These are phyloP conservation scores for Wickerhamomyces pijperi DNA, from an alignment of 805 yeast genomes.

Conservation along the genomic window DNA sequence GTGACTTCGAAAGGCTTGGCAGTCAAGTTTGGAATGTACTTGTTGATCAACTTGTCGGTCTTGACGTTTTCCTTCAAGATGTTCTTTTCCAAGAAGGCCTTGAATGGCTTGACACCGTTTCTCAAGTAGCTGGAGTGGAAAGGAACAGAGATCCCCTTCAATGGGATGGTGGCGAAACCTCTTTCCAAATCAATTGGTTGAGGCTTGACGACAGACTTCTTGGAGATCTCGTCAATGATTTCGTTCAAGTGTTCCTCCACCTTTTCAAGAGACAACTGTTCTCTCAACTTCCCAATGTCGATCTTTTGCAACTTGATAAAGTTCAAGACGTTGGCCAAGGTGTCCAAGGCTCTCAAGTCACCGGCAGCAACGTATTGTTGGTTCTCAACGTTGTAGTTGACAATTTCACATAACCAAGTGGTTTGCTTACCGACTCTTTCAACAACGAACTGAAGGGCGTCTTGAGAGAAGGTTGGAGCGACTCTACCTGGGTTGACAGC, in stretches of 20 bases:
- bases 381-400: constrained; percentile 95
- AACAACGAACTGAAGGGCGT: constrained; percentile 90
- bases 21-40: constrained; percentile 97
- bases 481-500: constrained; percentile 97
- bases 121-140: constrained; percentile 98
- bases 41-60: constrained; percentile 85
- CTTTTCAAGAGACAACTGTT: constrained; percentile 71
- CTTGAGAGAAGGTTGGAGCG: constrained; percentile 77
- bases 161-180: constrained; percentile 97
- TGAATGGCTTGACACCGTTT: constrained; percentile 98
- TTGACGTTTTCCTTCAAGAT: constrained; percentile 90
- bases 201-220: constrained; percentile 74
- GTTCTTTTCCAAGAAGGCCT: constrained; percentile 93
- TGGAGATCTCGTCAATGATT: constrained; percentile 77
- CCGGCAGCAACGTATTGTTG: constrained; percentile 99
- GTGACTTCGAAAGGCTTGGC: constrained; percentile 95
- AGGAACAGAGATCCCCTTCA: constrained; percentile 98
- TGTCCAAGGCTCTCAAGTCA: constrained; percentile 90
- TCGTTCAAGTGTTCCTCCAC: constrained; percentile 82
- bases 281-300: constrained; percentile 81
- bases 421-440: constrained; percentile 78
- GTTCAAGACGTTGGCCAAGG: constrained; percentile 86
- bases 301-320: constrained; percentile 90
- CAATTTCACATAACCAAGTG: constrained; percentile 93
- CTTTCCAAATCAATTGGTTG: constrained; percentile 96